Evolutionary conservation across 2,329 filamentous ascomycete genomes (phyloP), one percentile per base, ranked within the genome.

Genomic region (Lasiodiplodia gonubiensis): DNA sequence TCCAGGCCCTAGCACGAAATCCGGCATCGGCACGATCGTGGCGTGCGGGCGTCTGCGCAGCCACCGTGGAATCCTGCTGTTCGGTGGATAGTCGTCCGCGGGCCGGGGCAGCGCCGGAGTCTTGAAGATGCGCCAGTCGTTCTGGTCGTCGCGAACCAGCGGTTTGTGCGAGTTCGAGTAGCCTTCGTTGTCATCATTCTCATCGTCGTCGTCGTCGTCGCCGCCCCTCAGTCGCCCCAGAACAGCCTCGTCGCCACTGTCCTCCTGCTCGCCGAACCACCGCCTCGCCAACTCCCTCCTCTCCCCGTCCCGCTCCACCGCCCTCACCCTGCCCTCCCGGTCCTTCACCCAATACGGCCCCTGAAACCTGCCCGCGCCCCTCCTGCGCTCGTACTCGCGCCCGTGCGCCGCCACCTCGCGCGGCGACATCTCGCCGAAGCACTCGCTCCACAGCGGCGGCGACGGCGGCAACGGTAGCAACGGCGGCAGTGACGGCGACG

Each of bases 1-100:
- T 14, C 4, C 7, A 18, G 16, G 2, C 0, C 18, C 1, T 0
- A n/a, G 5, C 39, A 42, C 0, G 2, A 2, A 42, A 14, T 46
- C 42, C n/a, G 42, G 42, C 18, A 46, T 7, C 7, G 42, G 42
- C 18, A 46, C 42, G 42, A 46, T 46, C 3, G 42, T 46, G 42
- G 6, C 3, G 42, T 46, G 42, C 18, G n/a, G 8, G 42, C 42
- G n/a, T 8, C n/a, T 3, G n/a, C 42, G 42, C 5, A 46, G 6
- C 42, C 42, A 46, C 6, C 8, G 42, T 2, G n/a, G 42, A 3
- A 3, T 1, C 42, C 11, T 11, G 39, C 39, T 42, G 6, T 42
- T 6, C 2, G 16, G 16, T 2, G 2, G 7, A 10, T 33, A 33
- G 5, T n/a, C 39, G 2, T 42, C 39, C 2, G 6, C 39, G 5